These are phyloP conservation scores for Ganoderma sp. DNA, from an alignment of 1,284 basidiomycete genomes.

Conservation along the genomic window DNA sequence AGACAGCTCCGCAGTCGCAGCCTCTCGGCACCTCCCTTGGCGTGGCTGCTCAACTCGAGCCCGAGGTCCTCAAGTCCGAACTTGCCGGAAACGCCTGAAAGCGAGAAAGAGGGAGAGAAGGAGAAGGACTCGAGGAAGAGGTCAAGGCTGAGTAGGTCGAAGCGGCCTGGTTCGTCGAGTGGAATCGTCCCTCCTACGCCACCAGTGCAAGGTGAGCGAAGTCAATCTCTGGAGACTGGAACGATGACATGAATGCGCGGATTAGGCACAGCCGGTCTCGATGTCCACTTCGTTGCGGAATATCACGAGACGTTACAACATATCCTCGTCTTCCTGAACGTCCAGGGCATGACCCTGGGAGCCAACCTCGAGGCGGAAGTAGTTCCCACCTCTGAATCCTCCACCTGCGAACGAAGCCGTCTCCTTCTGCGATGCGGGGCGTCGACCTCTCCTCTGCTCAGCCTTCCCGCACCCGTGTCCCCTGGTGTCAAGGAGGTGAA, in stretches of 20 bases:
- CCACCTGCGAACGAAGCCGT: conserved; percentile 45
- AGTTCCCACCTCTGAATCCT: conserved; percentile 48
- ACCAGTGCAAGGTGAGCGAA: conserved; percentile 31
- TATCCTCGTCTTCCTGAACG: conserved; percentile 70
- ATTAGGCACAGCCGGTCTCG: conserved; percentile 42
- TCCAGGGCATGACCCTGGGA: conserved; percentile 52
- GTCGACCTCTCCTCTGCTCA: conserved; percentile 60
- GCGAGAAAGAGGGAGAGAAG: conserved; percentile 27
- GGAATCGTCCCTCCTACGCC: conserved; percentile 30
- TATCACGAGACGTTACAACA: conserved; percentile 83
- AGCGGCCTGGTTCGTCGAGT: conserved; percentile 39
- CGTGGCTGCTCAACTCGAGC: conserved; percentile 59
- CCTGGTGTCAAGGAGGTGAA: conserved; percentile 68
- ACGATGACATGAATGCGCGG: background rate
- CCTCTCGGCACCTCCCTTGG: conserved; percentile 72
- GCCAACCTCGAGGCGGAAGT: conserved; percentile 68
- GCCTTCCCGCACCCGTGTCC: conserved; percentile 67
- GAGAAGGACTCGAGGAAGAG: conserved; percentile 22
- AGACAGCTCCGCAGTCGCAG: conserved; percentile 59
- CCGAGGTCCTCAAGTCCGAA: conserved; percentile 35
- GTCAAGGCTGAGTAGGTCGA: conserved; percentile 30
- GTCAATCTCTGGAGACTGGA: no score
- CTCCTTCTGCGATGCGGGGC: conserved; percentile 67
- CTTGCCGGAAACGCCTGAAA: conserved; percentile 24
- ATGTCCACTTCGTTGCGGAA: conserved; percentile 79